Conservation (phyloP, 345 rosid genomes). For the Salix suchowensis region DNA sequence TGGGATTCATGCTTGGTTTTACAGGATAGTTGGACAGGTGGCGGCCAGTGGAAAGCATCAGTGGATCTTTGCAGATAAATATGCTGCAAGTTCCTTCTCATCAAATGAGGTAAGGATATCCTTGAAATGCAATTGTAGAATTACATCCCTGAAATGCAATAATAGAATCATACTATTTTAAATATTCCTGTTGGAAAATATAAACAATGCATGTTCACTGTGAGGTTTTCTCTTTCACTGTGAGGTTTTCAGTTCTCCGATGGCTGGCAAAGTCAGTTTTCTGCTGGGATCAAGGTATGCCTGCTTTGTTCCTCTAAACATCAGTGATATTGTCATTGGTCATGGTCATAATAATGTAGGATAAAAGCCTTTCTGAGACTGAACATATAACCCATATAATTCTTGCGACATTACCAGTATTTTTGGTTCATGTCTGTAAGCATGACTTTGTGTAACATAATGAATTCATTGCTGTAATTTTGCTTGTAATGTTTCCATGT, state of each 20-base stretch:
- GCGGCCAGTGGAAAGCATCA: conserved; percentile 70
- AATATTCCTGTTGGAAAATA: not conserved
- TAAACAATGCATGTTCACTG: not conserved
- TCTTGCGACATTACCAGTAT: not conserved
- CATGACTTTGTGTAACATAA: not conserved
- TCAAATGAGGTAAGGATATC: conserved; percentile 51
- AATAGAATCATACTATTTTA: not conserved
- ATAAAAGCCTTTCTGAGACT: not conserved
- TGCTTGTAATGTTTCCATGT: not conserved
- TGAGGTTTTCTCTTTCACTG: not conserved
- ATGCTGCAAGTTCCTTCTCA: conserved; percentile 37
- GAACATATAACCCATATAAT: not conserved
- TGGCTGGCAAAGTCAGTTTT: conserved; percentile 76
- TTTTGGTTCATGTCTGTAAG: not conserved
- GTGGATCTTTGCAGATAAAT: conserved; percentile 64
- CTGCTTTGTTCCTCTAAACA: not conserved
- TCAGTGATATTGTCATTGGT: too few relatives aligned
- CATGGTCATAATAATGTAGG: not conserved
- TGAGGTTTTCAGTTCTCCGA: conserved; percentile 52
- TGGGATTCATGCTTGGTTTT: conserved; percentile 16
- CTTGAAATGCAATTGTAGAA: not conserved
- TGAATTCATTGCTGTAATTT: not conserved
- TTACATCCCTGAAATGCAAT: too few relatives aligned
- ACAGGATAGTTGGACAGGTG: conserved; percentile 83
- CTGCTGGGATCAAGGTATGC: conserved; percentile 74